phyloP scores from a whole-genome alignment of 768 basidiomycete genomes.

The Mycena olivaceomarginata region DNA sequence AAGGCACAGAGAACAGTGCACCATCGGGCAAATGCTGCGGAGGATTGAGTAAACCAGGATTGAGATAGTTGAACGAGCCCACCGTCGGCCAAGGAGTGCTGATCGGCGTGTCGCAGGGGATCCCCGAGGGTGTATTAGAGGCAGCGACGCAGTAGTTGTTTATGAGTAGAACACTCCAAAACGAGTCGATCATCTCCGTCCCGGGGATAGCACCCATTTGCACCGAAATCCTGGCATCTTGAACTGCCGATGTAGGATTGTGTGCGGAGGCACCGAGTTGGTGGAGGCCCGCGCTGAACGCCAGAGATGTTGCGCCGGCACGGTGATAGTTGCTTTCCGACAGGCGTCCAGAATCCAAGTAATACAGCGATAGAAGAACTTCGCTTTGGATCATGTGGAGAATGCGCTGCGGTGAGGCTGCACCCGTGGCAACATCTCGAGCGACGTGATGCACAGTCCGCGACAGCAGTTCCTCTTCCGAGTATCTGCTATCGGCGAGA shows the following conservation, averaged over 20 bases:
- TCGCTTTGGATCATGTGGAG: constrained; percentile 29
- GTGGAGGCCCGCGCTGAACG: constrained; percentile 30
- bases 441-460: constrained; percentile 1
- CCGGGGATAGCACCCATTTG: neutral
- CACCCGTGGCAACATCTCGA: neutral
- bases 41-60: neutral
- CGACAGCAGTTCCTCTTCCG: constrained; percentile 17
- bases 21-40: neutral
- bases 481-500: neutral
- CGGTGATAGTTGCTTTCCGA: constrained; percentile 25
- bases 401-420: neutral
- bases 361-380: constrained; percentile 38
- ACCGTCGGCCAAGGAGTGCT: constrained; percentile 33
- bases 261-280: neutral
- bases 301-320: constrained; percentile 35
- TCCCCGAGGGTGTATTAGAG: constrained; percentile 21
- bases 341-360: constrained; percentile 16
- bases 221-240: neutral
- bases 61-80: neutral
- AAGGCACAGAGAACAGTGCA: too few relatives aligned
- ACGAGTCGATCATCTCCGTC: constrained; percentile 24
- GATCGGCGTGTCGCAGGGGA: constrained; percentile 22
- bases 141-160: constrained; percentile 38
- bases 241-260: neutral
- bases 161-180: constrained; percentile 37